Conservation (phyloP, 352 stramenopile species). For the Globisporangium lucens region DNA sequence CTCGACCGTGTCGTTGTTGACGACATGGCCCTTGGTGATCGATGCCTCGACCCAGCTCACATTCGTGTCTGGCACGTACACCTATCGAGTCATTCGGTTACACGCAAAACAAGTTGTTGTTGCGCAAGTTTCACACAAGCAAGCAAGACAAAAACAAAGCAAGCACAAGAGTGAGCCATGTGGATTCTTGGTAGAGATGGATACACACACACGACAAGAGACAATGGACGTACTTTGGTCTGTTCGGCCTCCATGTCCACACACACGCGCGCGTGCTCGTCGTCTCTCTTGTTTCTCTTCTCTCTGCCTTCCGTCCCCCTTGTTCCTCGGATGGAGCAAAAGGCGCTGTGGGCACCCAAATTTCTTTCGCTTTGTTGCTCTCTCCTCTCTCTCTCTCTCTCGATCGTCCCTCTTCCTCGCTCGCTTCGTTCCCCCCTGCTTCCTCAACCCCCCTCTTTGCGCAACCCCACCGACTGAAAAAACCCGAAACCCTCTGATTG, state of each 20-base stretch:
- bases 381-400: not conserved
- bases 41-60: slow-evolving; percentile 82
- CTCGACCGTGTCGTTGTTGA: slow-evolving; percentile 79
- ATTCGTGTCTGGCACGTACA: slow-evolving; percentile 78
- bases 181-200: not conserved
- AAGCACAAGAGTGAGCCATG: slow-evolving; percentile 9
- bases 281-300: not conserved
- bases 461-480: not conserved
- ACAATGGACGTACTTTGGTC: slow-evolving; percentile 14
- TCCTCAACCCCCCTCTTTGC: not conserved
- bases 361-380: slow-evolving; percentile 12
- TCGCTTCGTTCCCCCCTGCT: slow-evolving; percentile 1
- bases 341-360: slow-evolving; percentile 13
- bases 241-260: slow-evolving; percentile 21
- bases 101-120: slow-evolving; percentile 2
- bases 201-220: slow-evolving; percentile 3
- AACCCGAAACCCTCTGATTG: not conserved
- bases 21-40: slow-evolving; percentile 77
- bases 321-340: slow-evolving; percentile 19
- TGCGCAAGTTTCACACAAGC: not conserved
- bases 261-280: slow-evolving; percentile 2
- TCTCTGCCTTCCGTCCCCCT: slow-evolving; percentile 10
- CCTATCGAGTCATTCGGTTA: slow-evolving; percentile 39
- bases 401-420: not conserved
- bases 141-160: not conserved